Evolutionary conservation across 176 grass and related monocot species (phyloP).

Genomic region (Urochloa ruziziensis): DNA sequence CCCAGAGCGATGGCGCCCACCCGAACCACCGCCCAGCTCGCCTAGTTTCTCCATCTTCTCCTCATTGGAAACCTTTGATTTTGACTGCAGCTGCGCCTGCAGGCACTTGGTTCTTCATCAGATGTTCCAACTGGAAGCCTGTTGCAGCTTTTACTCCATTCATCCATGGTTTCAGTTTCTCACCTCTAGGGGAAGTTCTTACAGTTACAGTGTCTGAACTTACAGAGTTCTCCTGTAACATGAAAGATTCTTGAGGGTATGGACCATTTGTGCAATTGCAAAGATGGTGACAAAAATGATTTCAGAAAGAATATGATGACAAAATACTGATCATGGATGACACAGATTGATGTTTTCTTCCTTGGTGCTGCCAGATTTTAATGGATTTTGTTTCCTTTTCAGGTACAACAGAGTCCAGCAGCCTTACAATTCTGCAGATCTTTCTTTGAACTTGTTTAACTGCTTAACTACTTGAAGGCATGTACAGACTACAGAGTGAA

Average conservation of each 20-base stretch:
- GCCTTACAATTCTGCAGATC: not conserved
- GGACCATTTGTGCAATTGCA: conserved; percentile 32
- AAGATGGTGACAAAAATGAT: conserved; percentile 32
- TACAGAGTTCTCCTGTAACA: not conserved
- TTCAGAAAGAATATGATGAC: conserved; percentile 9
- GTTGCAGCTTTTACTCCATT: not conserved
- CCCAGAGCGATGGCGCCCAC: conserved; percentile 35
- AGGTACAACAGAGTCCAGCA: conserved; percentile 26
- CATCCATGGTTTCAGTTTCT: not conserved
- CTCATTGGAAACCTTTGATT: conserved; percentile 2
- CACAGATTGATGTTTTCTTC: conserved; percentile 16
- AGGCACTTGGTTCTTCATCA: not conserved
- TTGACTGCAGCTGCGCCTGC: not conserved
- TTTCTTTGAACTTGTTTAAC: no score
- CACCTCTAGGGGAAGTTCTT: not conserved
- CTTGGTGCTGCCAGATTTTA: conserved; percentile 6
- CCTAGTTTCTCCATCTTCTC: not conserved
- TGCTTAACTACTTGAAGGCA: conserved; percentile 33
- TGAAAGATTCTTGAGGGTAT: conserved; percentile 29
- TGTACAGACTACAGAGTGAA: conserved; percentile 40
- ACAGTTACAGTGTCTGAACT: not conserved
- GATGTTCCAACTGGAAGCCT: conserved; percentile 10
- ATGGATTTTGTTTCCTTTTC: conserved; percentile 19
- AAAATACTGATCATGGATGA: conserved; percentile 21
- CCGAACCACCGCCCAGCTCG: conserved; percentile 13